A percentile compares a stretch with the other conserved stretches of the same genome.
Conservation (phyloP, 768 basidiomycete species). For the Symmetrospora coprosmae region DNA sequence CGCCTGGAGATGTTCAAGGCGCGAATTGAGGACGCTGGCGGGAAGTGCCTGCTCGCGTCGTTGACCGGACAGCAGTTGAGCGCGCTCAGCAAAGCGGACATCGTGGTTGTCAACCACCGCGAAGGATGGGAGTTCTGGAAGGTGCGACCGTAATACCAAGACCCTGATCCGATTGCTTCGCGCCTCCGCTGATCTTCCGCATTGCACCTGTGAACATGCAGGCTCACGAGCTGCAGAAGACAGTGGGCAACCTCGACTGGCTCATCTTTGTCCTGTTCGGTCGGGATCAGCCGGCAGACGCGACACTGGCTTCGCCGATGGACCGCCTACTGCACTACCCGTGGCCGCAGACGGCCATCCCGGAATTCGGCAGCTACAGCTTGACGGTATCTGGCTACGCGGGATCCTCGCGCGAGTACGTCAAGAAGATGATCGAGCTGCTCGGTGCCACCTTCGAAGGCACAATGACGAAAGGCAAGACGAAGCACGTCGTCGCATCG, state of each 20-base stretch:
- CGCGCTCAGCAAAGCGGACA: conserved; percentile 44
- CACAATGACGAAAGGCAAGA: conserved; percentile 54
- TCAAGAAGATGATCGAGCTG: conserved; percentile 61
- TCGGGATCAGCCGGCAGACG: not conserved
- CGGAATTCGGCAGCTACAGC: conserved; percentile 48
- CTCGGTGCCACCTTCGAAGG: conserved; percentile 73
- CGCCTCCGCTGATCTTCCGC: not conserved
- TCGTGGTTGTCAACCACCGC: conserved; percentile 58
- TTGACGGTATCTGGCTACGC: conserved; percentile 82
- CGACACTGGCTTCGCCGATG: conserved; percentile 21
- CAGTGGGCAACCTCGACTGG: conserved; percentile 70
- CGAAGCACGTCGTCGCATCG: conserved; percentile 70
- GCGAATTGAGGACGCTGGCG: conserved; percentile 52
- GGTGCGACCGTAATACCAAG: conserved; percentile 39
- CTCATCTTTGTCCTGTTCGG: conserved; percentile 55
- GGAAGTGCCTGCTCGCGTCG: conserved; percentile 32
- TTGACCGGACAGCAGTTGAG: not conserved
- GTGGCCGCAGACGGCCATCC: conserved; percentile 49
- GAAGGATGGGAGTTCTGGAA: conserved; percentile 56
- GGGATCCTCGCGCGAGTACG: conserved; percentile 68
- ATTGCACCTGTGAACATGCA: conserved; percentile 33
- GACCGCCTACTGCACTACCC: conserved; percentile 70
- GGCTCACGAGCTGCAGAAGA: conserved; percentile 50
- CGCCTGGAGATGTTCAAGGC: conserved; percentile 48
- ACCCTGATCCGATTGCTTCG: no score